A percentile compares a stretch with the other conserved stretches of the same genome.
Evolutionary conservation across 106 monocot genomes (phyloP).

Genomic region (Hemerocallis citrina): DNA sequence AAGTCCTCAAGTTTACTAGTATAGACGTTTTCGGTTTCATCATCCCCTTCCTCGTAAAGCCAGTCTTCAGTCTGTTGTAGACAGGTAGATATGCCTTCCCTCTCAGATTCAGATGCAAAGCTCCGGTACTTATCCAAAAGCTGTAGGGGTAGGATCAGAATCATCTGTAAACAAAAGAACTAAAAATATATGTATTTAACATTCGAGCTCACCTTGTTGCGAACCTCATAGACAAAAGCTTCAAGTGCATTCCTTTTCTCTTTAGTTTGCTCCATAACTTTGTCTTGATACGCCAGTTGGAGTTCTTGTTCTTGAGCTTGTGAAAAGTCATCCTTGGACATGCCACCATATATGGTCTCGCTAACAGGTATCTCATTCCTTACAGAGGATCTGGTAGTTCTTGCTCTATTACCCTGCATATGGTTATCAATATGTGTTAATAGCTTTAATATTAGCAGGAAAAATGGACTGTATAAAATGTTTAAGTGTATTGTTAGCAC

Average conservation of each 20-base stretch:
- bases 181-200: neutral
- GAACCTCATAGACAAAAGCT: slow-evolving; percentile 79
- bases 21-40: slow-evolving; percentile 79
- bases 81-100: slow-evolving; percentile 50
- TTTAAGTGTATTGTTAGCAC: too few species aligned
- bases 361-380: slow-evolving; percentile 44
- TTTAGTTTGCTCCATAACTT: slow-evolving; percentile 73
- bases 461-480: too few species aligned
- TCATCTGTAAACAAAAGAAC: slow-evolving; percentile 3
- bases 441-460: too few species aligned
- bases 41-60: slow-evolving; percentile 95
- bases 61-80: slow-evolving; percentile 87
- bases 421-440: neutral
- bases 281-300: slow-evolving; percentile 59
- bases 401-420: slow-evolving; percentile 16
- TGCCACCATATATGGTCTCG: slow-evolving; percentile 51
- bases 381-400: slow-evolving; percentile 16
- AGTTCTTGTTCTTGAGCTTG: slow-evolving; percentile 56
- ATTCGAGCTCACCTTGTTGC: slow-evolving; percentile 66
- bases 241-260: slow-evolving; percentile 84
- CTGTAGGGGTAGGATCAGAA: slow-evolving; percentile 20
- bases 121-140: slow-evolving; percentile 82
- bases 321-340: slow-evolving; percentile 29
- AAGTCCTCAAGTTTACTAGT: slow-evolving; percentile 55
- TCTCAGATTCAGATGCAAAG: slow-evolving; percentile 71